These are phyloP conservation scores for Centaurea solstitialis DNA, from an alignment of 129 eudicot genomes.

Conservation along the genomic window DNA sequence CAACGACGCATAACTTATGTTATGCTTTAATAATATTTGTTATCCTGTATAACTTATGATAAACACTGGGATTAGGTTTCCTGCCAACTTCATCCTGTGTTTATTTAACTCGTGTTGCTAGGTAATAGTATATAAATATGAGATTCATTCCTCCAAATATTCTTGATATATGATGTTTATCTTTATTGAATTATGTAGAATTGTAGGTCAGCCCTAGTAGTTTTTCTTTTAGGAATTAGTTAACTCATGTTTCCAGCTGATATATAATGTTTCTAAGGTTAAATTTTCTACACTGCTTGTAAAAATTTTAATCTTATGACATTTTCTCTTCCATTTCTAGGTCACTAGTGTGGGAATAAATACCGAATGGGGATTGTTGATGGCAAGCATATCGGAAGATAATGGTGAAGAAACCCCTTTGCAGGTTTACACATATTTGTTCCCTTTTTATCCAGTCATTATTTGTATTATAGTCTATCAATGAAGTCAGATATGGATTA, in stretches of 20 bases:
- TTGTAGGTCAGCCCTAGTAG: too few species aligned
- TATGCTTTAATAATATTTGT: neutral
- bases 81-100: neutral
- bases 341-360: constrained; percentile 96
- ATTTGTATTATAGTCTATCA: constrained; percentile 3
- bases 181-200: too few species aligned
- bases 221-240: too few species aligned
- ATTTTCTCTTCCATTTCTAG: constrained; percentile 33
- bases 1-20: neutral
- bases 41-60: neutral
- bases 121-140: too few species aligned
- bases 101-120: neutral
- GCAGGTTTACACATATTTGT: constrained; percentile 52
- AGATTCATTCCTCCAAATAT: too few species aligned
- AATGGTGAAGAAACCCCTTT: constrained; percentile 97
- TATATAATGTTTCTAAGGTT: neutral
- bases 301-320: neutral
- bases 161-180: too few species aligned
- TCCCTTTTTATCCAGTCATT: neutral
- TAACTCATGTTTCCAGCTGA: too few species aligned
- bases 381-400: constrained; percentile 96
- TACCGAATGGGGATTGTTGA: constrained; percentile 96
- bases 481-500: constrained; percentile 6
- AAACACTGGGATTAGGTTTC: neutral
- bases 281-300: neutral